Evolutionary conservation across 1,284 basidiomycete genomes (phyloP).

Genomic region (Ganoderma lucidum): DNA sequence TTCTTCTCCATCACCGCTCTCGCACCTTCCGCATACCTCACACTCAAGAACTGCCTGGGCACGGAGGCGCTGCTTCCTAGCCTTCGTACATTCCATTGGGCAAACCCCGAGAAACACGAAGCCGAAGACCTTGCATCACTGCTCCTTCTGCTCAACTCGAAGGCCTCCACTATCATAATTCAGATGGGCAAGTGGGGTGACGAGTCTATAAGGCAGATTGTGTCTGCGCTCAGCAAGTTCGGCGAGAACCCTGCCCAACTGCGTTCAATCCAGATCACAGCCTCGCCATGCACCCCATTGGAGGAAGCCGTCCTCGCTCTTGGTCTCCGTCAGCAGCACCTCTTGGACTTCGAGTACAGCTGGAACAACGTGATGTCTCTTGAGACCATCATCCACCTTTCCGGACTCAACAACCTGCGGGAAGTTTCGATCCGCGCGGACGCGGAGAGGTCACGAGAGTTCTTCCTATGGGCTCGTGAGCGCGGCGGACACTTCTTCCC

Average conservation of each 20-base stretch:
- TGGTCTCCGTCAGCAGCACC: slow-evolving; percentile 17
- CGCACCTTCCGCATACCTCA: slow-evolving; percentile 8
- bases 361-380: slow-evolving; percentile 21
- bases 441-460: slow-evolving; percentile 10
- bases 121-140: slow-evolving; percentile 17
- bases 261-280: slow-evolving; percentile 19
- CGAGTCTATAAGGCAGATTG: slow-evolving; percentile 15
- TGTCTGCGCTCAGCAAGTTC: slow-evolving; percentile 17
- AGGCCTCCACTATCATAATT: slow-evolving; percentile 16
- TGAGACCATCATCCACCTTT: slow-evolving; percentile 15
- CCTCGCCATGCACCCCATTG: slow-evolving; percentile 5
- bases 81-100: slow-evolving; percentile 28
- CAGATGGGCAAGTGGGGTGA: slow-evolving; percentile 7
- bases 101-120: background rate
- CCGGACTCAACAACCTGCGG: slow-evolving; percentile 16
- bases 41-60: slow-evolving; percentile 10
- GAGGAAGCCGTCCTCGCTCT: slow-evolving; percentile 22
- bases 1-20: background rate
- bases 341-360: slow-evolving; percentile 15
- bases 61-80: slow-evolving; percentile 25
- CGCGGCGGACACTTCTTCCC: slow-evolving; percentile 22
- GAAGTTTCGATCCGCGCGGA: slow-evolving; percentile 18
- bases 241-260: slow-evolving; percentile 17
- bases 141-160: slow-evolving; percentile 26
- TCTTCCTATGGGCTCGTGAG: slow-evolving; percentile 9